phyloP scores from a whole-genome alignment of 2,329 filamentous ascomycete genomes.

The Grosmannia clavigera region DNA sequence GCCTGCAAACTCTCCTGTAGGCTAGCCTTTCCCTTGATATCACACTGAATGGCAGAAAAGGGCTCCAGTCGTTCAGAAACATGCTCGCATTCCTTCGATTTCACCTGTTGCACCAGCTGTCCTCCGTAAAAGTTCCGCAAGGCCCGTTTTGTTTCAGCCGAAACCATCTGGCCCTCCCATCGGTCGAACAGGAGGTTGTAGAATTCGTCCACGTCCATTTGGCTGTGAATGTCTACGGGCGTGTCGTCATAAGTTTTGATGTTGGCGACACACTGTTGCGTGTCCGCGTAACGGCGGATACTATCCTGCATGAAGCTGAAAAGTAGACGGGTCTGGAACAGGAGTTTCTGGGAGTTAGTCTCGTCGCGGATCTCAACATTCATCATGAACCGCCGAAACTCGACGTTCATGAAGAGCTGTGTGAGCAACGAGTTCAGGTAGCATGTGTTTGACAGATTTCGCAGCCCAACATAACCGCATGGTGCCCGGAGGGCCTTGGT shows the following conservation, averaged over 20 bases:
- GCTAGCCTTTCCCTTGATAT: slow-evolving; percentile 81
- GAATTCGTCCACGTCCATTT: slow-evolving; percentile 98
- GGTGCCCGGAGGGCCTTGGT: slow-evolving; percentile 56
- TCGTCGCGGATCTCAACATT: slow-evolving; percentile 43
- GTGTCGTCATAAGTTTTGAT: slow-evolving; percentile 76
- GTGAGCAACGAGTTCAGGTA: slow-evolving; percentile 93
- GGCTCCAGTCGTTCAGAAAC: slow-evolving; percentile 83
- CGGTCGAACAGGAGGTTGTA: slow-evolving; percentile 89
- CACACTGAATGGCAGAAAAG: slow-evolving; percentile 90
- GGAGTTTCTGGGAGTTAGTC: slow-evolving; percentile 48
- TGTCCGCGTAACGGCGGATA: slow-evolving; percentile 60
- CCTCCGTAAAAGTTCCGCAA: slow-evolving; percentile 85
- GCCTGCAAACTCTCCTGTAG: slow-evolving; percentile 81
- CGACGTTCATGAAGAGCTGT: slow-evolving; percentile 90
- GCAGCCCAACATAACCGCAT: slow-evolving; percentile 79
- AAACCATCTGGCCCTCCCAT: slow-evolving; percentile 70
- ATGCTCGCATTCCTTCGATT: slow-evolving; percentile 87
- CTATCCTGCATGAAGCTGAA: slow-evolving; percentile 83
- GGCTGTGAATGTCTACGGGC: slow-evolving; percentile 71
- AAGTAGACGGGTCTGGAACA: slow-evolving; percentile 65
- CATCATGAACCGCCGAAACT: slow-evolving; percentile 78
- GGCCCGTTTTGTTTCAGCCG: slow-evolving; percentile 52
- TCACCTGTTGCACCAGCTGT: slow-evolving; percentile 85
- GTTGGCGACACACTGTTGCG: slow-evolving; percentile 56
- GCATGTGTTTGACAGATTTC: slow-evolving; percentile 89